Evolutionary conservation across 352 stramenopile genomes (phyloP), one percentile per base, ranked within the genome.

Genomic region (Phytophthora palmivora): DNA sequence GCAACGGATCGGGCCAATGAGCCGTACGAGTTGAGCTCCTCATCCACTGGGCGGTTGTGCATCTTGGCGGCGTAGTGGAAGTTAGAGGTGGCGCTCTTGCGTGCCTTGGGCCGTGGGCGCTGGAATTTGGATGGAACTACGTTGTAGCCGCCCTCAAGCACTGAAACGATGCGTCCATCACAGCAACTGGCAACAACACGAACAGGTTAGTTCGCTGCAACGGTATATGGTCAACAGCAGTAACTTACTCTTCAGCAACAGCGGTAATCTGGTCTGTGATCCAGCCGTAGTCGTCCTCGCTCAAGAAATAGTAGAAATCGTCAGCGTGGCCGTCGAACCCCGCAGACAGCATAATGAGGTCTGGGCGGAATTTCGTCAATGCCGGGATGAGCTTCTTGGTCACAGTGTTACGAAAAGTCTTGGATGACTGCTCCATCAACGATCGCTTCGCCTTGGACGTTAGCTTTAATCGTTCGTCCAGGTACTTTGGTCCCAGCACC

Each of bases 61-160:
- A 86, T 67, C 44, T 82, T 73, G 30, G 66, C 78, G 3, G 70
- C 73, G 45, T 76, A 54, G 48, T 87, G 71, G 51, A 89, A 80
- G 33, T 88, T 87, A 18, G 78, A 87, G 18, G 69, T 76, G 41
- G 63, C 67, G 18, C 36, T 51, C 26, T 62, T 68, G 19, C 64
- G 65, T 7, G 65, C 4, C 30, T 76, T 79, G 22, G 61, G n/a
- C 34, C 64, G 73, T 22, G 73, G 65, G 15, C 61, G 58, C 52
- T 82, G 68, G 45, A 63, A 76, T 41, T 84, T 84, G 59, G 69
- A 74, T 14, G 72, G 71, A 41, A 84, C 75, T 11, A 89, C 74
- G 44, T 88, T 88, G 74, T 98, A 99, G 37, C 96, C 95, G 58
- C 96, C 96, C 65, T 99, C 96, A 15, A 99, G 75, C 37, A 98